phyloP scores from a whole-genome alignment of 2,329 filamentous ascomycete genomes.

The Colletotrichum theobromicola region DNA sequence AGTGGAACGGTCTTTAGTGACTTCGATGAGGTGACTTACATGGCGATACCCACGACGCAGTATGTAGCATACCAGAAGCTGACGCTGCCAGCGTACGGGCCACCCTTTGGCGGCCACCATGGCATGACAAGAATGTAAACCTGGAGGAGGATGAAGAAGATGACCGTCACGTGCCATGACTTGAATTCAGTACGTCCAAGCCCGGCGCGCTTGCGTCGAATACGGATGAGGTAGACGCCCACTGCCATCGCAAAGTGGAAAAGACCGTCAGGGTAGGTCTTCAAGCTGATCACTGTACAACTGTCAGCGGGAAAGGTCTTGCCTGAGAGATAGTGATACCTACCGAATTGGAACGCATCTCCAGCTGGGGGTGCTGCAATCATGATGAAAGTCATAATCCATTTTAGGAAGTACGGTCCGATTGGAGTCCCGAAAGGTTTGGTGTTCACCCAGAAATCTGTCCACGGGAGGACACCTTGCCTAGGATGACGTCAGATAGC shows the following conservation, averaged over 20 bases:
- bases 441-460: conserved; percentile 66
- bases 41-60: conserved; percentile 65
- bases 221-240: conserved; percentile 63
- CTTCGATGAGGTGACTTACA: conserved; percentile 50
- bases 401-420: conserved; percentile 64
- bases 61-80: conserved; percentile 79
- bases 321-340: accelerated
- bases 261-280: conserved; percentile 61
- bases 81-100: conserved; percentile 66
- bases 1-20: neutral
- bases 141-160: conserved; percentile 65
- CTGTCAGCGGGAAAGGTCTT: neutral
- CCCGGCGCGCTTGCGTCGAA: conserved; percentile 54
- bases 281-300: conserved; percentile 58
- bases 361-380: conserved; percentile 65
- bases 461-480: conserved; percentile 66
- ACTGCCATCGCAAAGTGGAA: conserved; percentile 62
- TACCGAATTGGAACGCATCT: conserved; percentile 68
- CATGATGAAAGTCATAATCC: conserved; percentile 62
- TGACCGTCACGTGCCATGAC: conserved; percentile 62
- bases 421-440: conserved; percentile 68
- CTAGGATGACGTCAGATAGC: neutral
- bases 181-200: conserved; percentile 56
- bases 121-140: conserved; percentile 72
- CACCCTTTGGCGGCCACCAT: conserved; percentile 71